These are phyloP conservation scores for Geotrichum macrosporum DNA, from an alignment of 1,139 yeast species.

Conservation along the genomic window DNA sequence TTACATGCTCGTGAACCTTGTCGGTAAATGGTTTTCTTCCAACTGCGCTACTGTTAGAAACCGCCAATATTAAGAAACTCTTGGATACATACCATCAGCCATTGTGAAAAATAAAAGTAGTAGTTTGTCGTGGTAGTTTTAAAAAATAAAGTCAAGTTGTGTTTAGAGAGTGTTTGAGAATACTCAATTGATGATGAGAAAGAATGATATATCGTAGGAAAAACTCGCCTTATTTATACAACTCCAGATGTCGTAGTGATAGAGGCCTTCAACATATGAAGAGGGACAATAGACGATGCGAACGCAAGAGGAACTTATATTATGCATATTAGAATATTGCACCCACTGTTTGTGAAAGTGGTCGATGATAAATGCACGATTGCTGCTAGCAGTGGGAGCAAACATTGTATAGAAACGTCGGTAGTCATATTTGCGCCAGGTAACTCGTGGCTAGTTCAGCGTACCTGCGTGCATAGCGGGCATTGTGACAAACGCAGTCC, in stretches of 20 bases:
- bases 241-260: neutral
- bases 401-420: no score
- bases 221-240: neutral
- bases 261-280: neutral
- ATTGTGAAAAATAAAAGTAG: no score
- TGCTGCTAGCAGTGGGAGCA: no score
- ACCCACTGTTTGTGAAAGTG: no score
- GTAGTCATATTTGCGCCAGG: no score
- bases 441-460: no score
- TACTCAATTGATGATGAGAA: slow-evolving; percentile 8
- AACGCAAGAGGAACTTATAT: no score
- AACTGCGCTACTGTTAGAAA: slow-evolving; percentile 27
- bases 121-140: neutral
- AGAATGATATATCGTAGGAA: neutral
- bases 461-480: no score
- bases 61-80: neutral
- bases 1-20: slow-evolving; percentile 61
- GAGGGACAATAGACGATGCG: no score
- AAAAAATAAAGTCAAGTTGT: neutral
- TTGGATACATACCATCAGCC: slow-evolving; percentile 26
- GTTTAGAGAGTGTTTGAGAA: neutral
- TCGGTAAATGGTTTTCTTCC: slow-evolving; percentile 74
- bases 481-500: no score
- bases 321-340: no score
- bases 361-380: no score